Percentiles rank a stretch among this genome's conserved stretches.
These are phyloP conservation scores for Gynochthodes officinalis DNA, from an alignment of 257 asterid species.

Conservation along the genomic window DNA sequence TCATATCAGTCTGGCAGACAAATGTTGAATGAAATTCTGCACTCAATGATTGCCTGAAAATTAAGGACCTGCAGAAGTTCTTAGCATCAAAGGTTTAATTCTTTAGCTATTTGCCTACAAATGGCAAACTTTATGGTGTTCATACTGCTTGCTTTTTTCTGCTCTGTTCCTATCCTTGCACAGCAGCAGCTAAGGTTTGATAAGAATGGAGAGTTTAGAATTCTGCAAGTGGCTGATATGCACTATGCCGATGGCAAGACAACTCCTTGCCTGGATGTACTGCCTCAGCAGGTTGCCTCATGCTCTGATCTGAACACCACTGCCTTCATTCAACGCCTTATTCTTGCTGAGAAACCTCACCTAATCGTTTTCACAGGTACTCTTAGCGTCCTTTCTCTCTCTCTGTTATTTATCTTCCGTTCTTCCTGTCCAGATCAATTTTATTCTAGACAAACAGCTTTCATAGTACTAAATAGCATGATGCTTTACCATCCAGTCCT, in stretches of 20 bases:
- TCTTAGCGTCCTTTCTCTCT: neutral
- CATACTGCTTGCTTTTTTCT: conserved; percentile 4
- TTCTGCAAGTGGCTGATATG: conserved; percentile 95
- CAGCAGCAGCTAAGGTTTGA: conserved; percentile 53
- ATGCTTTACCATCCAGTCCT: too few species aligned
- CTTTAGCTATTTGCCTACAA: neutral
- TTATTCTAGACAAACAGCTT: neutral
- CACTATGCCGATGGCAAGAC: conserved; percentile 69
- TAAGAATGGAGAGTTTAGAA: conserved; percentile 66
- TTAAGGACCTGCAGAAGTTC: neutral
- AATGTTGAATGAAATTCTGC: neutral
- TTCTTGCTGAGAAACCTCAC: conserved; percentile 73
- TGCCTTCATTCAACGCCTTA: conserved; percentile 65
- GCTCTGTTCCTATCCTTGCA: conserved; percentile 6
- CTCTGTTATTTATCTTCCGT: neutral
- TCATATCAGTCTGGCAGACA: neutral
- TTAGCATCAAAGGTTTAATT: neutral
- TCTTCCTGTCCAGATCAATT: neutral
- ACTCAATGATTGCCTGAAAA: neutral
- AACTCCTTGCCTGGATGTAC: conserved; percentile 67
- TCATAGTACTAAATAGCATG: too few species aligned
- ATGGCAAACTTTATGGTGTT: neutral
- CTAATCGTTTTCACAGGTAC: conserved; percentile 78
- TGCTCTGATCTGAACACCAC: conserved; percentile 96
- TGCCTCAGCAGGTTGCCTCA: conserved; percentile 49